Conservation (phyloP, 2,329 filamentous ascomycete genomes). For the Colletotrichum sp. region DNA sequence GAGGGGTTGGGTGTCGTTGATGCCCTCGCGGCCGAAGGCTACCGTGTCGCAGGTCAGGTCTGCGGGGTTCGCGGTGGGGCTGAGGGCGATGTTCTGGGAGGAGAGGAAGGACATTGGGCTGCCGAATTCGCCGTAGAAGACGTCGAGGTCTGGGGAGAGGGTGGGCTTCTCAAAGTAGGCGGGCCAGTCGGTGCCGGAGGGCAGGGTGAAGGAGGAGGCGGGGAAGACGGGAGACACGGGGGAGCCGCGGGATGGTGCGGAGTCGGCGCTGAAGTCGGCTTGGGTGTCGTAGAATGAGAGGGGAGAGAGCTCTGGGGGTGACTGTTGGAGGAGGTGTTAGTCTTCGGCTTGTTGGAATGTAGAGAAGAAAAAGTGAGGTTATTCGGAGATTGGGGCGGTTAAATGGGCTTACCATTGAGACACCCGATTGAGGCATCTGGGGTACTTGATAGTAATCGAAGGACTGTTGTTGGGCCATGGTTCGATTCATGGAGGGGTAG, state of each 20-base stretch:
- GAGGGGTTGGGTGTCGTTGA: conserved; percentile 28
- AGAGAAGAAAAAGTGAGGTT: not conserved
- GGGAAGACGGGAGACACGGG: conserved; percentile 33
- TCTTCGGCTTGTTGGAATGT: not conserved
- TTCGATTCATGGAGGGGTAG: conserved; percentile 9
- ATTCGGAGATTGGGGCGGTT: not conserved
- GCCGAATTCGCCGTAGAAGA: conserved; percentile 35
- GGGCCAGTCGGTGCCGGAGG: conserved; percentile 28
- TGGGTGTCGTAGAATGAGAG: conserved; percentile 24
- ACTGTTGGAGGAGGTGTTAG: conserved; percentile 10
- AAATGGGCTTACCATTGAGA: conserved; percentile 1
- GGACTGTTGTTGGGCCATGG: conserved; percentile 16
- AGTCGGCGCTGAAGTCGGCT: conserved; percentile 38
- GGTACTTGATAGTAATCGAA: conserved; percentile 19
- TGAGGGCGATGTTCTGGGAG: conserved; percentile 29
- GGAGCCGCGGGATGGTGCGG: conserved; percentile 35
- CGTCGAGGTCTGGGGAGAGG: conserved; percentile 30
- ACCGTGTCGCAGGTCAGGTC: conserved; percentile 29
- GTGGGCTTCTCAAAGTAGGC: conserved; percentile 32
- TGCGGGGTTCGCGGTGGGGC: conserved; percentile 39
- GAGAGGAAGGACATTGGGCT: conserved; percentile 29
- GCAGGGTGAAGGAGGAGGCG: conserved; percentile 31
- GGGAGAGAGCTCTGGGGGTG: conserved; percentile 20
- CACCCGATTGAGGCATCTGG: conserved; percentile 8
- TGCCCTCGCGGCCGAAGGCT: conserved; percentile 26